Evolutionary conservation across 2,329 filamentous ascomycete genomes (phyloP).

Genomic region (Neoscytalidium dimidiatum): DNA sequence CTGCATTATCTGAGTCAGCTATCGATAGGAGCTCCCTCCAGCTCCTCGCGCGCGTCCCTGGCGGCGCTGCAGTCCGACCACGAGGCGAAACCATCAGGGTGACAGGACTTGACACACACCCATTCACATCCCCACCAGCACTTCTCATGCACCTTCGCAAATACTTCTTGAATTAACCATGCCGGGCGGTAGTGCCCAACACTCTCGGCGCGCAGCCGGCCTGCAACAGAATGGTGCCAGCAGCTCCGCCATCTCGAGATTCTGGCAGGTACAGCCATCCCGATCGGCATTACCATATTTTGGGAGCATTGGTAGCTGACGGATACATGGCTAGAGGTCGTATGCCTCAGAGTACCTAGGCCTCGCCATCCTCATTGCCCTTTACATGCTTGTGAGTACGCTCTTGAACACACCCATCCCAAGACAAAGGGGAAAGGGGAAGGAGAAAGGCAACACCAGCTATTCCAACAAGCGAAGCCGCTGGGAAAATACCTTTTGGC

Average conservation of each 20-base stretch:
- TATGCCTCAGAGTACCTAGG: conserved; percentile 90
- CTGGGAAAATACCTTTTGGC: neutral
- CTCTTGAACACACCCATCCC: conserved; percentile 19
- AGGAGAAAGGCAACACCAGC: neutral
- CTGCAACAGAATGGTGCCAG: conserved; percentile 13
- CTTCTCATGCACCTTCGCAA: neutral
- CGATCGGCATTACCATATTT: neutral
- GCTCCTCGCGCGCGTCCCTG: neutral
- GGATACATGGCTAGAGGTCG: conserved; percentile 58
- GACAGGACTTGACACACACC: conserved; percentile 1
- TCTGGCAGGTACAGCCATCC: conserved; percentile 19
- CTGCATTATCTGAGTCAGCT: conserved; percentile 4
- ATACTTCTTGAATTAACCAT: conserved; percentile 1
- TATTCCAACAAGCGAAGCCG: conserved; percentile 22
- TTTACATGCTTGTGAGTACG: conserved; percentile 62
- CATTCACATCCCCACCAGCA: neutral
- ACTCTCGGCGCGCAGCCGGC: conserved; percentile 12
- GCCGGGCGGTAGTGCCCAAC: conserved; percentile 9
- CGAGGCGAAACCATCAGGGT: conserved; percentile 9
- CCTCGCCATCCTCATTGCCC: conserved; percentile 67
- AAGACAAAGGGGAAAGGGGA: neutral
- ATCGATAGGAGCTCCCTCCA: conserved; percentile 2
- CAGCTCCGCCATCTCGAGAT: conserved; percentile 12
- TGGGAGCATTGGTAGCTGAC: conserved; percentile 20
- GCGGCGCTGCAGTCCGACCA: neutral